Percentiles rank a stretch among this genome's conserved stretches.
Evolutionary conservation across 2,329 filamentous ascomycete species (phyloP).

Genomic region (Xylariales sp.): DNA sequence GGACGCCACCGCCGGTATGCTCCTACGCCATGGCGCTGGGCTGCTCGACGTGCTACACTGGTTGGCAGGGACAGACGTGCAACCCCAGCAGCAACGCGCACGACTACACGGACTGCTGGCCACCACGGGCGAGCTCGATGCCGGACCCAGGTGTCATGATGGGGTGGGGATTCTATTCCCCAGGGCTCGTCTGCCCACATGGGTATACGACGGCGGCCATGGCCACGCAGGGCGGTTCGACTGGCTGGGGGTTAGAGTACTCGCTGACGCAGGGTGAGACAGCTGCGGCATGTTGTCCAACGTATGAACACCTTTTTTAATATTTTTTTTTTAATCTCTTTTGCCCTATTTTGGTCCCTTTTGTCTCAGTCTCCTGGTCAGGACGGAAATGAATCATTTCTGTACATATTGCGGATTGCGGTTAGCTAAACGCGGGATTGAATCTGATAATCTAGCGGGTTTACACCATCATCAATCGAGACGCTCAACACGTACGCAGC

Average conservation of each 20-base stretch:
- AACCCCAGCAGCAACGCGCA: slow-evolving; percentile 8
- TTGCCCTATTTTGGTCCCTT: no score
- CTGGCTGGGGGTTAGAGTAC: slow-evolving; percentile 5
- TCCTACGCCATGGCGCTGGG: slow-evolving; percentile 11
- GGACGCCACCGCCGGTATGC: slow-evolving; percentile 13
- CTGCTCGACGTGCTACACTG: slow-evolving; percentile 11
- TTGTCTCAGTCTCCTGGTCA: no score
- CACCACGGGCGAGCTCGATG: slow-evolving; percentile 10
- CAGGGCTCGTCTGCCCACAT: slow-evolving; percentile 13
- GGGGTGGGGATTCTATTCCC: slow-evolving; percentile 17
- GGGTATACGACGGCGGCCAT: slow-evolving; percentile 14
- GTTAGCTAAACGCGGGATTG: no score
- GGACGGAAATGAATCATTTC: neutral
- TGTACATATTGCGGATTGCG: no score
- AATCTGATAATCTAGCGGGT: no score
- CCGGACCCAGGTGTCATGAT: slow-evolving; percentile 11
- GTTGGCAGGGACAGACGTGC: slow-evolving; percentile 15
- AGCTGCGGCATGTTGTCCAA: slow-evolving; percentile 8
- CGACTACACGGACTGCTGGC: slow-evolving; percentile 16
- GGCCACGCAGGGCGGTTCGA: slow-evolving; percentile 9
- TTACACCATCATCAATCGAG: slow-evolving; percentile 1
- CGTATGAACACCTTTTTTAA: neutral
- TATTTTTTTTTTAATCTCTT: no score
- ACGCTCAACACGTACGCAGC: slow-evolving; percentile 3
- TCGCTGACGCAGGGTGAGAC: slow-evolving; percentile 5